Evolutionary conservation across 106 monocot genomes (phyloP).

Genomic region (Chionographis japonica): DNA sequence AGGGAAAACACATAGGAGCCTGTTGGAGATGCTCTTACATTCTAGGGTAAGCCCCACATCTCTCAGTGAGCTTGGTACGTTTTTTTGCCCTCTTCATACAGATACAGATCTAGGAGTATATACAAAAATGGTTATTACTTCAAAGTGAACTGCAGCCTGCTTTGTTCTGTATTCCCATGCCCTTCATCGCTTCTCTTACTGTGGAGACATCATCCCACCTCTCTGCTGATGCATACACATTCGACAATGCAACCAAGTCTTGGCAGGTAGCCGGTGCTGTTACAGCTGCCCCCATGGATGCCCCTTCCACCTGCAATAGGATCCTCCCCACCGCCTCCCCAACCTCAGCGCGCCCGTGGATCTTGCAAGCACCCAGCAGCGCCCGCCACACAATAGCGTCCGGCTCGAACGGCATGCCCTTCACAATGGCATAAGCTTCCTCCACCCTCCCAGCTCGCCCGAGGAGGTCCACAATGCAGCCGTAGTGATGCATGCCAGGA

Average conservation of each 20-base stretch:
- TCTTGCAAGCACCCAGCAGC: constrained; percentile 34
- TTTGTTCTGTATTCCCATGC: constrained; percentile 11
- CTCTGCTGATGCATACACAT: constrained; percentile 33
- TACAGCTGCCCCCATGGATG: neutral
- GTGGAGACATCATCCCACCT: constrained; percentile 37
- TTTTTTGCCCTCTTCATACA: too few relatives aligned
- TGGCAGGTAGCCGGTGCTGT: neutral
- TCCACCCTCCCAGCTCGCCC: constrained; percentile 39
- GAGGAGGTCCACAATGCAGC: constrained; percentile 44
- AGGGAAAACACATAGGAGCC: too few relatives aligned
- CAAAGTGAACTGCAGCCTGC: constrained; percentile 16
- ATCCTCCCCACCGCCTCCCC: constrained; percentile 24
- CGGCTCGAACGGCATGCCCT: constrained; percentile 29
- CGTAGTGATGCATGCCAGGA: constrained; percentile 30
- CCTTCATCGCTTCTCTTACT: constrained; percentile 29
- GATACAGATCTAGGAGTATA: too few relatives aligned
- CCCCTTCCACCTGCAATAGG: constrained; percentile 2
- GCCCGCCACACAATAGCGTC: constrained; percentile 41
- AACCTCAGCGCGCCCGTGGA: constrained; percentile 19
- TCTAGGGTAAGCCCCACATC: too few relatives aligned
- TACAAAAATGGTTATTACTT: too few relatives aligned
- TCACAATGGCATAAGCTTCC: constrained; percentile 23
- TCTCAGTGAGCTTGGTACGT: too few relatives aligned
- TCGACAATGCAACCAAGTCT: constrained; percentile 44
- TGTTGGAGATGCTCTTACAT: too few relatives aligned